Percentiles rank a stretch among this genome's conserved stretches.
Evolutionary conservation across 192 early-diverging fungal species (phyloP).

Genomic region (Obelidium mucronatum): DNA sequence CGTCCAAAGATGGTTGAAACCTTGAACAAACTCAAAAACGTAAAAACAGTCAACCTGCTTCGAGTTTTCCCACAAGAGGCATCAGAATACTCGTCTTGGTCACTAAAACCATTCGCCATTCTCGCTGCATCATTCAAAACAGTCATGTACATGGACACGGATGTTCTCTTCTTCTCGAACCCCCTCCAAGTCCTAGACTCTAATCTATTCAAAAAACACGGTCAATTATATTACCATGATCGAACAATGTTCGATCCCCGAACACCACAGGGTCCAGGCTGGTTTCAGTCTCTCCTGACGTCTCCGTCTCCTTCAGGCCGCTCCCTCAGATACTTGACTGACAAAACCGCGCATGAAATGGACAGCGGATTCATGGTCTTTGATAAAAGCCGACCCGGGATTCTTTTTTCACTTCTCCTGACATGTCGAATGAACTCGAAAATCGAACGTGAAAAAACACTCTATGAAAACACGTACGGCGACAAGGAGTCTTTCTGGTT

Average conservation of each 20-base stretch:
- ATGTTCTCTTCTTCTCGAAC: slow-evolving; percentile 66
- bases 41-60: neutral
- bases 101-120: slow-evolving; percentile 72
- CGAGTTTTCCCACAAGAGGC: neutral
- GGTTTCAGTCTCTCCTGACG: neutral
- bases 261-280: neutral
- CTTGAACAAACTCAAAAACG: neutral
- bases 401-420: slow-evolving; percentile 17
- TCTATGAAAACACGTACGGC: slow-evolving; percentile 8
- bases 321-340: neutral
- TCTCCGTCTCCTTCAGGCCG: neutral
- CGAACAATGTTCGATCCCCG: neutral
- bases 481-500: slow-evolving; percentile 28
- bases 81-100: neutral
- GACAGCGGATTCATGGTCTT: slow-evolving; percentile 11
- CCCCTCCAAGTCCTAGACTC: slow-evolving; percentile 56
- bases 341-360: neutral
- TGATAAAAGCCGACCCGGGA: slow-evolving; percentile 5
- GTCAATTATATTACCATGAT: slow-evolving; percentile 18
- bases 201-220: slow-evolving; percentile 18
- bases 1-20: neutral
- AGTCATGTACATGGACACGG: slow-evolving; percentile 73
- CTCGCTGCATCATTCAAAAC: slow-evolving; percentile 63
- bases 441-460: neutral
- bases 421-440: slow-evolving; percentile 13